Evolutionary conservation across 140 eudicot species (phyloP), one percentile per base, ranked within the genome.

Genomic region (Stevia rebaudiana): DNA sequence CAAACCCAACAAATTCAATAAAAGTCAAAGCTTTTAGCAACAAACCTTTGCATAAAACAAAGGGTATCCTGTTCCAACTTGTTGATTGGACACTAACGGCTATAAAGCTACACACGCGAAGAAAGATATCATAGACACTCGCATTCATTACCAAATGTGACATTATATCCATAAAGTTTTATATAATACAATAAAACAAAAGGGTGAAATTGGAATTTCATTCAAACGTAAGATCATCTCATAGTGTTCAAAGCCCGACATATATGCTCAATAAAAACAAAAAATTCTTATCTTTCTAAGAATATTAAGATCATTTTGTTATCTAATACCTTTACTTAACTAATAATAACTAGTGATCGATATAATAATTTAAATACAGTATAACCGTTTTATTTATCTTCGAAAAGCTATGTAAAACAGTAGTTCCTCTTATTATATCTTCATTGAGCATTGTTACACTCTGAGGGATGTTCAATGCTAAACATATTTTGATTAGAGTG

Each of bases 81-180:
- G 75, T 66, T 47, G 74, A 25, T 56, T 74, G 78, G 74, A 74
- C 63, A 68, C 53, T 74, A 73, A 28, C 39, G 43, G 8, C 17
- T 75, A 17, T 50, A 73, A 42, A 48, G 65, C 7, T 49, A 59
- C 63, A 40, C 70, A 61, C 58, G 16, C 69, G 11, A 69, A 16
- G 63, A 74, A 67, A 74, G 74, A 53, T 24, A 53, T 19, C 56
- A 51, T 63, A 66, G 59, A 49, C 60, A n/a, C 56, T 74, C 74
- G 19, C 72, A 74, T 74, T 74, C 70, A 74, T 48, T 58, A 60
- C 69, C 65, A 50, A 12, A 50, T 50, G 39, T 39, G 50, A 15
- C 59, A 67, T 74, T 74, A 68, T 60, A 60, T 43, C 70, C 70
- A 50, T 74, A 24, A 73, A 42, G 39, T 53, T 11, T 41, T n/a